Evolutionary conservation across 495 filamentous ascomycete genomes (phyloP).

Genomic region (Letharia lupina): DNA sequence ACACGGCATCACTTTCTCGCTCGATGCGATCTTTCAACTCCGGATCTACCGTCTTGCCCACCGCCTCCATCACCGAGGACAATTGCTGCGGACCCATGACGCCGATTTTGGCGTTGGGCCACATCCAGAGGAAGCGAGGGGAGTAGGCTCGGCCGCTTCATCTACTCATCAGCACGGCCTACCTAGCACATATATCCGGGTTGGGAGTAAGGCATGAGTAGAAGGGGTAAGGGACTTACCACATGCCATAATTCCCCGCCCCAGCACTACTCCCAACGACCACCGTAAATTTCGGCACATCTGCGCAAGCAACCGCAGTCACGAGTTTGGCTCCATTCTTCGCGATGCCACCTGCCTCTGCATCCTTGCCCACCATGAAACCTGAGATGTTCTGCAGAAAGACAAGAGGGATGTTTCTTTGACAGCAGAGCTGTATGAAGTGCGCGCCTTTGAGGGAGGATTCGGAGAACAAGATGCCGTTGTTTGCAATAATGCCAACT

Average conservation of each 20-base stretch:
- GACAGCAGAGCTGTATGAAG: conserved; percentile 94
- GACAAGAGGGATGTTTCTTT: conserved; percentile 79
- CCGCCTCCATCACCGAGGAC: conserved; percentile 86
- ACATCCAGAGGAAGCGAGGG: conserved; percentile 90
- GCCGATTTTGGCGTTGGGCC: conserved; percentile 90
- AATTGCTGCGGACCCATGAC: conserved; percentile 97
- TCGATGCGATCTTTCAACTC: conserved; percentile 80
- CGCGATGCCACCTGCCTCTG: conserved; percentile 89
- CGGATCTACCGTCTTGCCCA: conserved; percentile 75
- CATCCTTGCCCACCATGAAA: conserved; percentile 95
- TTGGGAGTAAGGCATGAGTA: no score
- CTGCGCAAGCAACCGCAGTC: conserved; percentile 87
- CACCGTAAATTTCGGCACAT: conserved; percentile 95
- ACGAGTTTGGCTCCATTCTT: conserved; percentile 98
- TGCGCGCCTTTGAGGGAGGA: conserved; percentile 90
- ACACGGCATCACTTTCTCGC: conserved; percentile 79
- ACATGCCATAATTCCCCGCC: conserved; percentile 76
- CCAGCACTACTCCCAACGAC: conserved; percentile 78
- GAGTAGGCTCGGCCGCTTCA: conserved; percentile 81
- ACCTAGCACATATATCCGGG: no score
- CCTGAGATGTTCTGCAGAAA: conserved; percentile 96
- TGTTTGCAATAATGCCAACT: conserved; percentile 92
- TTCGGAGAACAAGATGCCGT: conserved; percentile 93
- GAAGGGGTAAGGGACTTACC: conserved; percentile 37
- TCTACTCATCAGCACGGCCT: neutral